These are phyloP conservation scores for Phaffia australis DNA, from an alignment of 768 basidiomycete species.

Conservation along the genomic window DNA sequence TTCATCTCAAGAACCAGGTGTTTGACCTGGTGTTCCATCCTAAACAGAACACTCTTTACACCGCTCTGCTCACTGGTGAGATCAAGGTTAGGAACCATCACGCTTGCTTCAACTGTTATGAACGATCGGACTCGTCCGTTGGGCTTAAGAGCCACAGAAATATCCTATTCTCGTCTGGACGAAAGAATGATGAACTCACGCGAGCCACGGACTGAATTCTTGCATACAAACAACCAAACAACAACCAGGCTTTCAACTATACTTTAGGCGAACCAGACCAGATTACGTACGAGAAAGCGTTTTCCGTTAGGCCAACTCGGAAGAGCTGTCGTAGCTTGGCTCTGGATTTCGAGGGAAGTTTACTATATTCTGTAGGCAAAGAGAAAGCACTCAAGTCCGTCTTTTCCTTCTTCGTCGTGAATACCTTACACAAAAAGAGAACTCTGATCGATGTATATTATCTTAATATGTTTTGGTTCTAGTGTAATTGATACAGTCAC, in stretches of 20 bases:
- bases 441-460: background rate
- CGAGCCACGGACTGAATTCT: too few relatives aligned
- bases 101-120: background rate
- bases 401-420: background rate
- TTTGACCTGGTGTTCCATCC: conserved; percentile 89
- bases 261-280: conserved; percentile 46
- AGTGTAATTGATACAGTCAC: conserved; percentile 61
- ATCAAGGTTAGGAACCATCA: conserved; percentile 43
- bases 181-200: background rate
- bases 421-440: too few relatives aligned
- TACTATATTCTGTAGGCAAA: conserved; percentile 71
- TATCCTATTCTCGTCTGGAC: background rate
- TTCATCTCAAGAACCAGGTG: conserved; percentile 62
- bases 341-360: conserved; percentile 55
- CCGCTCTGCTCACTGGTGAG: conserved; percentile 61
- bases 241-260: conserved; percentile 53
- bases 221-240: too few relatives aligned
- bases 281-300: conserved; percentile 43
- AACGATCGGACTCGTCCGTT: too few relatives aligned
- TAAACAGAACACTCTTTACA: conserved; percentile 55
- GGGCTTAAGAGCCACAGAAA: too few relatives aligned
- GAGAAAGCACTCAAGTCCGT: conserved; percentile 66
- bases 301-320: conserved; percentile 64
- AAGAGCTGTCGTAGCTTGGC: conserved; percentile 68
- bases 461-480: conserved; percentile 2